Base-by-base conservation (phyloP, 73 alveolate species). In the Symbiodinium pilosum region DNA sequence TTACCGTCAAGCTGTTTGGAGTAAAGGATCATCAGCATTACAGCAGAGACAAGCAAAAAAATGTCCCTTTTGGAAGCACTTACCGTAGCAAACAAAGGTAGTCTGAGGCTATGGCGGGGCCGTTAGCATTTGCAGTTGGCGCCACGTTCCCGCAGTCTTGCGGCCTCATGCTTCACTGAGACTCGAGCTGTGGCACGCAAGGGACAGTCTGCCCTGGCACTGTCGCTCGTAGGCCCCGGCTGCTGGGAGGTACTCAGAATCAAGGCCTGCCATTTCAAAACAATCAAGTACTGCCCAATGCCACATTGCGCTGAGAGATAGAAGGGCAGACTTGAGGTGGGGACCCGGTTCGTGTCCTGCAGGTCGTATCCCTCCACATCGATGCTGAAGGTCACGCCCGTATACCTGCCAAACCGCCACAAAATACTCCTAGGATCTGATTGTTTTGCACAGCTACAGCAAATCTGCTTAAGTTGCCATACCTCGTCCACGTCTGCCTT, bases 91-190 rank as follows among this genome's bases (percentile, higher is more conserved):
- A n/a, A 14, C 24, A 43, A 40, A 2, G 6, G 75, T 30, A 42
- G 56, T 12, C 6, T 41, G 42, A 52, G 38, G 40, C 16, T 47
- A 69, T 2, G 44, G 52, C 97, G 5, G 97, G 97, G 24, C 97
- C 97, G 32, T 42, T 42, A 51, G 97, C 97, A 30, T 91, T 91
- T 54, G 30, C 88, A 64, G 97, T 91, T 42, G 97, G 97, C 5
- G 88, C 97, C 88, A 91, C 41, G 39, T 91, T 91, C 20, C 97
- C 97, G n/a, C 97, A 91, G 30, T 91, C 97, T 47, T 89, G 96
- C 39, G 77, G 75, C 96, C 96, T 89, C 4, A 32, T n/a, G n/a
- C n/a, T n/a, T n/a, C n/a, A n/a, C n/a, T n/a, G n/a, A n/a, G n/a
- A n/a, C n/a, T n/a, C n/a, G n/a, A n/a, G n/a, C n/a, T n/a, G n/a